Evolutionary conservation across 129 eudicot species (phyloP).

Genomic region (Saussurea involucrata): DNA sequence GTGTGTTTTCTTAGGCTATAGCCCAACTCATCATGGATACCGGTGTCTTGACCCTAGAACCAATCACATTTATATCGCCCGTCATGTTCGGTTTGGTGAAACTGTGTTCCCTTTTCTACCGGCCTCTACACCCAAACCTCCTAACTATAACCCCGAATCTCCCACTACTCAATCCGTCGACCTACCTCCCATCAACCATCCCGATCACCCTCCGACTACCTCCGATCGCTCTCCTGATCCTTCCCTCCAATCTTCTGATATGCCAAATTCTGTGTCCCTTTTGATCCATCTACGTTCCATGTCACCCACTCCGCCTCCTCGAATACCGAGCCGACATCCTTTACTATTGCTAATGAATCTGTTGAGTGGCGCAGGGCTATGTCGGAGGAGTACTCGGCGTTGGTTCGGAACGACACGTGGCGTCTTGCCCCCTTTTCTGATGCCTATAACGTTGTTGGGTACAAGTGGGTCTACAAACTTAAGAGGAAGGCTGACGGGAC

Average conservation of each 20-base stretch:
- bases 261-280: not conserved
- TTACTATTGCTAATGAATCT: no score
- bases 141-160: not conserved
- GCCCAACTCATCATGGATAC: not conserved
- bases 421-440: no score
- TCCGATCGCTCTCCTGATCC: not conserved
- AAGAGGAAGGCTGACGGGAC: no score
- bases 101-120: not conserved
- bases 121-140: not conserved
- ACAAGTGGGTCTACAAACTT: no score
- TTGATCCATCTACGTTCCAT: not conserved
- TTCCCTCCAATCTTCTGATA: not conserved
- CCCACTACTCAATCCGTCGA: not conserved
- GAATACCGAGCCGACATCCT: no score
- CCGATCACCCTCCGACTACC: not conserved
- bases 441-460: no score
- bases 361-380: no score
- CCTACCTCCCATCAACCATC: not conserved
- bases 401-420: no score
- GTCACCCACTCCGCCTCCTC: no score
- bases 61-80: not conserved
- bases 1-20: not conserved
- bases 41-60: not conserved
- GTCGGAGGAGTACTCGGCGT: no score
- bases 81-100: no score